Evolutionary conservation across 345 rosid genomes (phyloP).

Genomic region (Heritiera fomes): DNA sequence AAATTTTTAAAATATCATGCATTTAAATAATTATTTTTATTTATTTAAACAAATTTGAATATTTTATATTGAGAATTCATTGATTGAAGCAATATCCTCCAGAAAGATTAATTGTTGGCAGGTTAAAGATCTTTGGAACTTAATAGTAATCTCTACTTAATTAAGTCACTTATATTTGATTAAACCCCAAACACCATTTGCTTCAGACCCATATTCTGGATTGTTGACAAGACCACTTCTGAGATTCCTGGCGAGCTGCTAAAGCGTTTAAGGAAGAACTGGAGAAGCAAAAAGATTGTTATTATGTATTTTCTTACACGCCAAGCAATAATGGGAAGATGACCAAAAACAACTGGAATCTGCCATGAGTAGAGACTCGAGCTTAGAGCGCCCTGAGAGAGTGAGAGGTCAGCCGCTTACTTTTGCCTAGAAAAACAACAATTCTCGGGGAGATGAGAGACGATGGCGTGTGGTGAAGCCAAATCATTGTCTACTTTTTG

Average conservation of each 20-base stretch:
- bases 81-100: not conserved
- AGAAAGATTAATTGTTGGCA: no score
- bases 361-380: constrained; percentile 3
- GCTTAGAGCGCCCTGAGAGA: not conserved
- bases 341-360: not conserved
- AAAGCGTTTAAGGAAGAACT: not conserved
- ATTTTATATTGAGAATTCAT: not conserved
- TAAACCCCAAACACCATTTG: not conserved
- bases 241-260: not conserved
- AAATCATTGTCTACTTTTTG: constrained; percentile 8
- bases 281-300: not conserved
- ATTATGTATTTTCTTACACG: constrained; percentile 5
- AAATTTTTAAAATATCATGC: no score
- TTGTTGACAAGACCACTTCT: constrained; percentile 13
- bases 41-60: no score
- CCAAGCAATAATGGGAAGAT: not conserved
- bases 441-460: not conserved
- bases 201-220: not conserved
- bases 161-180: not conserved
- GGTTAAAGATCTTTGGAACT: no score
- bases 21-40: no score
- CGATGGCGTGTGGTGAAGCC: constrained; percentile 14
- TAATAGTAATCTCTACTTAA: not conserved
- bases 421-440: not conserved
- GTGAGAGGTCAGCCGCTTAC: not conserved